These are phyloP conservation scores for Citrus maxima DNA, from an alignment of 345 rosid species.

Conservation along the genomic window DNA sequence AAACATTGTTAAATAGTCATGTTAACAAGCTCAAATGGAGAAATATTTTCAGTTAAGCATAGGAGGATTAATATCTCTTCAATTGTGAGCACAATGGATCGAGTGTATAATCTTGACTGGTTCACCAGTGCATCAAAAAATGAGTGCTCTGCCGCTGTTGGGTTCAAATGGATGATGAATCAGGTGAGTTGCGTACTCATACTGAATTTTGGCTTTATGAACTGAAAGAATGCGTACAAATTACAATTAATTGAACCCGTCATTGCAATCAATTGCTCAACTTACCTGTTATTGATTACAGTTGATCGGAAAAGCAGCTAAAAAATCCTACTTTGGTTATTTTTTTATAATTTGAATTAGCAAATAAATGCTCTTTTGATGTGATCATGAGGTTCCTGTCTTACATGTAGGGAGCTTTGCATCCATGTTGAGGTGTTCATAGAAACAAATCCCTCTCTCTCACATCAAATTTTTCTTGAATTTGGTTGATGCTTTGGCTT, in stretches of 20 bases:
- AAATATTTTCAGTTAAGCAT: slow-evolving; percentile 28
- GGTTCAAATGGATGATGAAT: slow-evolving; percentile 45
- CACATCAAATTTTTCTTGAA: not conserved
- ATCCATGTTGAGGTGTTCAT: not conserved
- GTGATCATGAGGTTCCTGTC: not conserved
- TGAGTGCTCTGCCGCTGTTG: slow-evolving; percentile 38
- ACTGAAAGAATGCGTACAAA: not conserved
- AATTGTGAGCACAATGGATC: slow-evolving; percentile 23
- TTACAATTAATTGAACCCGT: too few species aligned
- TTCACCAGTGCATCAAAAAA: slow-evolving; percentile 38
- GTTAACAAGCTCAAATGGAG: slow-evolving; percentile 39
- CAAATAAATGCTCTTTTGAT: not conserved
- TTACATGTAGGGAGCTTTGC: not conserved
- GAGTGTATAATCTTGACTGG: slow-evolving; percentile 35
- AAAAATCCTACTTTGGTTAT: too few species aligned
- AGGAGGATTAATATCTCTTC: slow-evolving; percentile 31
- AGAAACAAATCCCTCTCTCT: not conserved
- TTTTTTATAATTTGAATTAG: not conserved
- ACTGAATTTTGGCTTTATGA: not conserved
- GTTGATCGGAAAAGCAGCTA: too few species aligned
- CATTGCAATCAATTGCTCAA: too few species aligned
- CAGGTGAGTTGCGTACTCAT: slow-evolving; percentile 19
- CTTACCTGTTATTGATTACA: too few species aligned
- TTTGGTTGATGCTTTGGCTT: not conserved
- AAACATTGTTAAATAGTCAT: slow-evolving; percentile 40